Evolutionary conservation across 495 filamentous ascomycete species (phyloP).

Genomic region (Talaromyces trachyspermus): DNA sequence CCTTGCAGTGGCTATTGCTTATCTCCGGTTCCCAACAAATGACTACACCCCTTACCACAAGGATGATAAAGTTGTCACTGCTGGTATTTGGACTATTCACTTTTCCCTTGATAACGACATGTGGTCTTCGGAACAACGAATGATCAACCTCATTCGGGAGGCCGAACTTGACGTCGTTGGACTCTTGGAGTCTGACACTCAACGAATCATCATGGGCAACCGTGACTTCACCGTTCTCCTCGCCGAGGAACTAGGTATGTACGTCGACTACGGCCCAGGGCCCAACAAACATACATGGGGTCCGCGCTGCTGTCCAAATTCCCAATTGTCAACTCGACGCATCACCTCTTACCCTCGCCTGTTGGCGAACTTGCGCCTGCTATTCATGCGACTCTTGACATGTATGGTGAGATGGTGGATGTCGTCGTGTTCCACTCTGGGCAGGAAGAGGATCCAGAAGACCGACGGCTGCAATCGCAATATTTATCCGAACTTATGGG

Average conservation of each 20-base stretch:
- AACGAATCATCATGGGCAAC: slow-evolving; percentile 99
- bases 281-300: slow-evolving; percentile 99
- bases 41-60: slow-evolving; percentile 86
- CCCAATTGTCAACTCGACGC: slow-evolving; percentile 93
- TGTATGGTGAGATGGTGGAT: slow-evolving; percentile 84
- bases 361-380: slow-evolving; percentile 94
- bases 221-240: slow-evolving; percentile 93
- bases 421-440: slow-evolving; percentile 99
- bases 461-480: slow-evolving; percentile 79
- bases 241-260: slow-evolving; percentile 96
- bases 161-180: slow-evolving; percentile 93
- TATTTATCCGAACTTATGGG: slow-evolving; percentile 90
- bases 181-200: slow-evolving; percentile 85
- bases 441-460: slow-evolving; percentile 94
- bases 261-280: slow-evolving; percentile 93
- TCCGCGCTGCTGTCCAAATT: slow-evolving; percentile 90
- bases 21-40: slow-evolving; percentile 90
- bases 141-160: slow-evolving; percentile 87
- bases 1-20: slow-evolving; percentile 71
- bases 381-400: slow-evolving; percentile 89
- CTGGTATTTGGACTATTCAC: slow-evolving; percentile 98
- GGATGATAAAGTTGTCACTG: slow-evolving; percentile 77
- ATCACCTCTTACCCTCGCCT: slow-evolving; percentile 88
- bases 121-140: slow-evolving; percentile 93
- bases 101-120: slow-evolving; percentile 98